Conservation (phyloP, 306 rosid genomes). For the Rosa persica region DNA sequence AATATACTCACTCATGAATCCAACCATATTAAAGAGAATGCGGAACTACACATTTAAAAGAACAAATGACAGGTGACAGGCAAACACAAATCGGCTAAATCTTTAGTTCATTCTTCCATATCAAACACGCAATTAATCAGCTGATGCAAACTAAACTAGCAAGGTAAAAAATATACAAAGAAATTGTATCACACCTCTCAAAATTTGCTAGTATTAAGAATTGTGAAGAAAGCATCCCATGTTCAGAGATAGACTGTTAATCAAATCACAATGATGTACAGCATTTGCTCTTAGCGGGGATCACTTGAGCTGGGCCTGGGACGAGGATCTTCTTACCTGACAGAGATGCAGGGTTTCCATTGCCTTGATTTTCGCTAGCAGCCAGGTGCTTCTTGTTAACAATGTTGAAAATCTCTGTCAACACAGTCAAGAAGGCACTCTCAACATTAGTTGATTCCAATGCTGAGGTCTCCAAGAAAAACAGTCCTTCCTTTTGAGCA, state of each 20-base stretch:
- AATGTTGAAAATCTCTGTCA: slow-evolving; percentile 87
- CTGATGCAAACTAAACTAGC: slow-evolving; percentile 40
- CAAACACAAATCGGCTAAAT: slow-evolving; percentile 19
- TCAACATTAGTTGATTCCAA: slow-evolving; percentile 86
- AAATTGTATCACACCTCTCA: slow-evolving; percentile 47
- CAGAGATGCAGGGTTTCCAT: slow-evolving; percentile 64
- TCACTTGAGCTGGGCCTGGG: slow-evolving; percentile 82
- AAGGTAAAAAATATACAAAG: slow-evolving; percentile 47
- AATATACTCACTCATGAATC: not conserved
- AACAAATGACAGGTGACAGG: not conserved
- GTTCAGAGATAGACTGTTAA: slow-evolving; percentile 21
- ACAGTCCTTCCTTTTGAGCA: slow-evolving; percentile 90
- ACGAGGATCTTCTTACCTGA: slow-evolving; percentile 76
- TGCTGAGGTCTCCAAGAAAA: slow-evolving; percentile 93
- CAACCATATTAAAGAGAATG: not conserved
- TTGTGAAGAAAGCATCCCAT: slow-evolving; percentile 24
- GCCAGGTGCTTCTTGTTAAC: slow-evolving; percentile 71
- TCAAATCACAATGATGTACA: slow-evolving; percentile 51
- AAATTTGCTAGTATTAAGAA: slow-evolving; percentile 50
- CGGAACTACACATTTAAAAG: not conserved
- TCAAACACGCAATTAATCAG: slow-evolving; percentile 32
- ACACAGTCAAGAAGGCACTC: slow-evolving; percentile 73
- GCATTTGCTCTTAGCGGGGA: slow-evolving; percentile 72
- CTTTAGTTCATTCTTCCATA: slow-evolving; percentile 28
- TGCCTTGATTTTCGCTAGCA: slow-evolving; percentile 65